phyloP scores from a whole-genome alignment of 352 stramenopile genomes.

The Phytophthora boehmeriae region DNA sequence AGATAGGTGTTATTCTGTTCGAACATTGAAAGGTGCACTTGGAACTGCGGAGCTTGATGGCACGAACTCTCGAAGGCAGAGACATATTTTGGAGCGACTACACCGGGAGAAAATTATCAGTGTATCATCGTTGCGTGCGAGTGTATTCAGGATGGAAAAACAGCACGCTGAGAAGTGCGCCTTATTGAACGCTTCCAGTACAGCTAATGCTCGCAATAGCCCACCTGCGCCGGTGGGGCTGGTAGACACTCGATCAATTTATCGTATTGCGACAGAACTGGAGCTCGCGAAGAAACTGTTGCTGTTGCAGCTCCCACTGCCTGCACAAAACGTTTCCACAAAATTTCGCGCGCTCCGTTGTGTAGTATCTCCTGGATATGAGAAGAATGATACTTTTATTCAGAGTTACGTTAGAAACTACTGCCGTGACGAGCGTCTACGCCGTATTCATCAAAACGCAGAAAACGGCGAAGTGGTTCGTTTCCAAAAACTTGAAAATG shows the following conservation, averaged over 20 bases:
- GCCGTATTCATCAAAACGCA: conserved; percentile 66
- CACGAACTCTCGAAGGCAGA: conserved; percentile 59
- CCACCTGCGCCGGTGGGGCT: conserved; percentile 48
- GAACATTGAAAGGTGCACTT: conserved; percentile 63
- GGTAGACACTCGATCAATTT: conserved; percentile 75
- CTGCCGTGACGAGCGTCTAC: conserved; percentile 73
- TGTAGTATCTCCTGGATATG: conserved; percentile 66
- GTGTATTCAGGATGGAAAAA: conserved; percentile 77
- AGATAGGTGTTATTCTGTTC: conserved; percentile 40
- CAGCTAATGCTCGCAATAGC: conserved; percentile 13
- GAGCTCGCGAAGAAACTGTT: conserved; percentile 55
- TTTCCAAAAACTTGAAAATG: conserved; percentile 45
- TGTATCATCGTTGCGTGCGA: conserved; percentile 75
- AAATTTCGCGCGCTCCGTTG: conserved; percentile 80
- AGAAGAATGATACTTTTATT: conserved; percentile 73
- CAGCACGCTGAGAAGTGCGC: conserved; percentile 27
- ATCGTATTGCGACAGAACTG: conserved; percentile 67
- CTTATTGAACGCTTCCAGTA: conserved; percentile 8
- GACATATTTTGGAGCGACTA: conserved; percentile 69
- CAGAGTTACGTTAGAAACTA: conserved; percentile 81
- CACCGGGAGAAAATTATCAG: conserved; percentile 78
- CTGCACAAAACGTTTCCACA: conserved; percentile 77
- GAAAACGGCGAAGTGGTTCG: conserved; percentile 63
- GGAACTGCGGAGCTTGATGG: conserved; percentile 61
- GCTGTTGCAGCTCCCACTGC: conserved; percentile 68